These are phyloP conservation scores for Arctostaphylos glauca DNA, from an alignment of 148 eudicot species.

Conservation along the genomic window DNA sequence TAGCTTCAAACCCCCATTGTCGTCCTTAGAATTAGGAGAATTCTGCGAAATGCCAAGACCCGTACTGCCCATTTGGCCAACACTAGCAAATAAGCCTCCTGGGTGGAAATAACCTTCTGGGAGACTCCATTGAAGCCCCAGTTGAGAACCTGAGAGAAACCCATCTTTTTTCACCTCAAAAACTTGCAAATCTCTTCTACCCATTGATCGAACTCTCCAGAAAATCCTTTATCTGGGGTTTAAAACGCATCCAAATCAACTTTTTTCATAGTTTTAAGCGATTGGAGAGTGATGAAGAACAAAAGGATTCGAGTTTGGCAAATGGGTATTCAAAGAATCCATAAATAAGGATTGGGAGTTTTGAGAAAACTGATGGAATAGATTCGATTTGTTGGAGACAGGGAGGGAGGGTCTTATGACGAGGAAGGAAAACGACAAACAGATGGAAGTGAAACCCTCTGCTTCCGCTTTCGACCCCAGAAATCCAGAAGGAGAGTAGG, in stretches of 20 bases:
- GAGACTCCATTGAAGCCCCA: slow-evolving; percentile 38
- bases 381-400: slow-evolving; percentile 8
- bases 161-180: slow-evolving; percentile 20
- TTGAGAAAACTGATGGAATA: slow-evolving; percentile 9
- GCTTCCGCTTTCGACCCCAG: slow-evolving; percentile 6
- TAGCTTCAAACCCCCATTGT: slow-evolving; percentile 24
- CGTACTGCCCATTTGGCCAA: slow-evolving; percentile 36
- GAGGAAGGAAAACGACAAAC: slow-evolving; percentile 4
- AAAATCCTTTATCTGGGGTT: neutral
- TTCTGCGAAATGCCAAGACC: slow-evolving; percentile 35
- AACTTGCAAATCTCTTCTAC: slow-evolving; percentile 17
- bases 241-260: neutral
- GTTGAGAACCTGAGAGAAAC: slow-evolving; percentile 27
- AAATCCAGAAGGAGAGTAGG: neutral
- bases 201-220: slow-evolving; percentile 22
- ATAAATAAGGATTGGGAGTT: neutral
- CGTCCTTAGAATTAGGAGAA: slow-evolving; percentile 22
- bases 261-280: neutral
- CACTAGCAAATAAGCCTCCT: slow-evolving; percentile 38
- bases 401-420: neutral
- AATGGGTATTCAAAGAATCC: slow-evolving; percentile 3
- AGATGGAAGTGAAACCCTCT: slow-evolving; percentile 4
- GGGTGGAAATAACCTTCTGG: slow-evolving; percentile 23
- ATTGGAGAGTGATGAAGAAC: neutral
- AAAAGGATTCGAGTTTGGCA: neutral